Percentiles rank a stretch among this genome's conserved stretches.
These are phyloP conservation scores for Schizophyllum amplum DNA, from an alignment of 1,284 basidiomycete genomes.

Conservation along the genomic window DNA sequence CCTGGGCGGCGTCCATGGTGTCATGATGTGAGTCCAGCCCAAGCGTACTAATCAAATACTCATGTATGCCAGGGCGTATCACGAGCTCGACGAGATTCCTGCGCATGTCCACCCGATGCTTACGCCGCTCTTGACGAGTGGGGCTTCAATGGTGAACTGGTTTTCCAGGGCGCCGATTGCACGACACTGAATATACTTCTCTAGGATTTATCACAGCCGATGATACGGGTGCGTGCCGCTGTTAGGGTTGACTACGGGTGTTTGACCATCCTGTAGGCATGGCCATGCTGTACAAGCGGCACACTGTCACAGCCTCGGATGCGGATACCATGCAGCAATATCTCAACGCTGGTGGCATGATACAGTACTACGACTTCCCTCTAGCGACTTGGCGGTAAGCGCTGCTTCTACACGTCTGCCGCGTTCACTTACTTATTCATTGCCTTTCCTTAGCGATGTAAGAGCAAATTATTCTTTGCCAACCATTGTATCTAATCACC, in stretches of 20 bases:
- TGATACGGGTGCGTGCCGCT: constrained; percentile 13
- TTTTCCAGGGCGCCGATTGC: neutral
- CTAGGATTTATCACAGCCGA: constrained; percentile 20
- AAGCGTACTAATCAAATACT: neutral
- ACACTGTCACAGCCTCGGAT: constrained; percentile 15
- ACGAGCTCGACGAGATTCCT: constrained; percentile 21
- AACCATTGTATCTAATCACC: neutral
- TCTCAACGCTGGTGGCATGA: constrained; percentile 22
- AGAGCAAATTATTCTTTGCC: neutral
- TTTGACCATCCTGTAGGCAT: constrained; percentile 10
- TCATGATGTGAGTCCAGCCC: constrained; percentile 23
- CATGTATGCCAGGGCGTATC: constrained; percentile 17
- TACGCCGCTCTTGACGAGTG: constrained; percentile 20
- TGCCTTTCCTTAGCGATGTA: constrained; percentile 10
- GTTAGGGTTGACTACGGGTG: neutral
- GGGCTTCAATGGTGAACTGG: constrained; percentile 16
- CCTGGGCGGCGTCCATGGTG: constrained; percentile 20
- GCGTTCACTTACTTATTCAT: neutral
- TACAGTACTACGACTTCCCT: constrained; percentile 22
- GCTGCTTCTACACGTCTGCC: neutral
- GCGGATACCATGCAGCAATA: constrained; percentile 20
- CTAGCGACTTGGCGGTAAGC: constrained; percentile 17
- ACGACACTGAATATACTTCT: neutral
- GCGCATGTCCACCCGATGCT: constrained; percentile 18
- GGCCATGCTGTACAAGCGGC: constrained; percentile 14